Evolutionary conservation across 257 asterid species (phyloP), one percentile per base, ranked within the genome.

Genomic region (Osmanthus fragrans): DNA sequence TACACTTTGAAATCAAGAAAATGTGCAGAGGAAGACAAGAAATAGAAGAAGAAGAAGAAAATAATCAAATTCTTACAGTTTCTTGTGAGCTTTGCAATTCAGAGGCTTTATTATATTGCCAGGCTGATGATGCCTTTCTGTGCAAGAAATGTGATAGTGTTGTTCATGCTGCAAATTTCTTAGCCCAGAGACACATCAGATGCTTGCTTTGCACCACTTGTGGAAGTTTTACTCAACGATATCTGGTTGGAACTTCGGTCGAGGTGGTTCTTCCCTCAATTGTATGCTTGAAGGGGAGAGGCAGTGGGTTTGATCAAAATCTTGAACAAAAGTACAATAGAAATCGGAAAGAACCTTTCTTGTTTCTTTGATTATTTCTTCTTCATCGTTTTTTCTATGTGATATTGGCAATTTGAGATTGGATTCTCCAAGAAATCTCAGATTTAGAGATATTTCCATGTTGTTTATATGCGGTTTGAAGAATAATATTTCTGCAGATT

Each of bases 121-220:
- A 77, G 65, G 89, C 89, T 27, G 91, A 87, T 78, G 82, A 74
- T 70, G 91, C 89, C 13, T 85, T 83, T 80, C 82, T 87, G n/a
- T 87, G 91, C 82, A 64, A 71, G 72, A 83, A 87, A 83, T 87
- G 91, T 70, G 91, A 87, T 70, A 73, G 73, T 21, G 76, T 80
- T 83, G 89, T 87, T 2, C 89, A 85, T 39, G 74, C 72, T 30
- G 89, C 91, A 5, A 87, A 87, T 74, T 83, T 87, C 72, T 78
- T 87, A 73, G 87, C 89, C 4, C 79, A 74, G 23, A 82, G 89
- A 76, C 89, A 85, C 34, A 80, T 87, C 21, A 63, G 89, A 21
- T 81, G 86, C 81, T 80, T 87, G 37, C 81, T 87, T 34, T 85
- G 91, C 78, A 32, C 66, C 45, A 58, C 73, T 2, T 85, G 91